Evolutionary conservation across 2,329 filamentous ascomycete genomes (phyloP).

Genomic region (Xylaria sp.): DNA sequence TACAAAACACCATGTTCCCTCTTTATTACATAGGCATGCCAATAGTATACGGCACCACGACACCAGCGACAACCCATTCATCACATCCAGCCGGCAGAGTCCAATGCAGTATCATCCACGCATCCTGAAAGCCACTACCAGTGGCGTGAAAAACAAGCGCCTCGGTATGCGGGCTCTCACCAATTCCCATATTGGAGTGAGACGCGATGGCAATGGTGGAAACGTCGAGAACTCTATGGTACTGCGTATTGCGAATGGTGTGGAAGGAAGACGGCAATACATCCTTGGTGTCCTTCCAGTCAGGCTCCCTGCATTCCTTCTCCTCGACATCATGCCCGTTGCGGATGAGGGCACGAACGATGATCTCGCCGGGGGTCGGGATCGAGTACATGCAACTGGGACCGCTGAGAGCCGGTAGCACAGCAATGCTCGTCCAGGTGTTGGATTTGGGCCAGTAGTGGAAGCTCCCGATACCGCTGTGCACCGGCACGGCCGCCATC

Average conservation of each 20-base stretch:
- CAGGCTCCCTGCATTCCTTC: not conserved
- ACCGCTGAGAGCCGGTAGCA: not conserved
- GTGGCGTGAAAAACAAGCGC: conserved; percentile 15
- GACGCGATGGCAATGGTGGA: not conserved
- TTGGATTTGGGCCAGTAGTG: not conserved
- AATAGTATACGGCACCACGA: conserved; percentile 2
- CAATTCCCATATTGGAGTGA: not conserved
- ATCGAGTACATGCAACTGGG: conserved; percentile 6
- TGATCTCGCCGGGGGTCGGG: not conserved
- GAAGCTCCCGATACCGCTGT: conserved; percentile 1
- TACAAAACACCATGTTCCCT: not conserved
- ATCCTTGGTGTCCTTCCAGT: not conserved
- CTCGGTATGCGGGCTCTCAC: conserved; percentile 7
- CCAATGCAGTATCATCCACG: conserved; percentile 20
- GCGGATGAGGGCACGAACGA: not conserved
- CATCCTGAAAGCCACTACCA: conserved; percentile 9
- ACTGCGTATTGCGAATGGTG: conserved; percentile 1
- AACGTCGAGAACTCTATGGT: not conserved
- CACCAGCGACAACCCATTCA: conserved; percentile 14
- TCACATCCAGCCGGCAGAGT: not conserved
- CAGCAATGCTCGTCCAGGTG: not conserved
- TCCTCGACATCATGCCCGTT: not conserved
- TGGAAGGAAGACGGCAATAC: not conserved
- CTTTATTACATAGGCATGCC: conserved; percentile 11
- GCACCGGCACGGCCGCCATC: conserved; percentile 2